Evolutionary conservation across 108 stramenopile species (phyloP).

Genomic region (Nitzschia sp.): DNA sequence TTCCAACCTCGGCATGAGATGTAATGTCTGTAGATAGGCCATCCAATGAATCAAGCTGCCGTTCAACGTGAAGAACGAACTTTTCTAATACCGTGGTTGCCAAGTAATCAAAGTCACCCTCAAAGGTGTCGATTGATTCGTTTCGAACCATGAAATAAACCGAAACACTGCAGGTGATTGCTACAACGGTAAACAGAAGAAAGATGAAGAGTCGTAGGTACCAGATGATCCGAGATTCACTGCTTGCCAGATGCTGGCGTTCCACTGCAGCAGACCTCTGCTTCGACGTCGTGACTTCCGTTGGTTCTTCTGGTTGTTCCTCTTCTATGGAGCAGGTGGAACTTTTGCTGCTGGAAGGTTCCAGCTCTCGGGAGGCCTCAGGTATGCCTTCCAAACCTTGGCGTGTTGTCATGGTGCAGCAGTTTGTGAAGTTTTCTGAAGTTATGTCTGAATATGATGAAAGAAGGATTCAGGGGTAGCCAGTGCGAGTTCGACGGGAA

Average conservation of each 20-base stretch:
- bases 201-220: neutral
- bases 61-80: neutral
- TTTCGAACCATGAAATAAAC: neutral
- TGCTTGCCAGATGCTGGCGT: neutral
- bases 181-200: neutral
- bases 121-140: neutral
- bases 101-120: neutral
- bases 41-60: neutral
- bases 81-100: neutral
- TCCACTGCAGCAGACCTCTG: too few relatives aligned
- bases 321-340: too few relatives aligned
- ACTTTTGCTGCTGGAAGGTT: too few relatives aligned
- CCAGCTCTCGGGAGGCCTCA: too few relatives aligned
- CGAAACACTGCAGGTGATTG: neutral
- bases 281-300: too few relatives aligned
- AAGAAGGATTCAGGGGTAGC: too few relatives aligned
- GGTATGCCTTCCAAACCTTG: too few relatives aligned
- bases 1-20: neutral
- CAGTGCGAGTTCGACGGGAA: too few relatives aligned
- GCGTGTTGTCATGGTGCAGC: too few relatives aligned
- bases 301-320: too few relatives aligned
- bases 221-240: neutral
- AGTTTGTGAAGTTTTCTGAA: too few relatives aligned
- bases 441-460: too few relatives aligned
- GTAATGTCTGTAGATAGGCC: constrained; percentile 1